These are phyloP conservation scores for Ganoderma lucidum DNA, from an alignment of 1,284 basidiomycete species.

Conservation along the genomic window DNA sequence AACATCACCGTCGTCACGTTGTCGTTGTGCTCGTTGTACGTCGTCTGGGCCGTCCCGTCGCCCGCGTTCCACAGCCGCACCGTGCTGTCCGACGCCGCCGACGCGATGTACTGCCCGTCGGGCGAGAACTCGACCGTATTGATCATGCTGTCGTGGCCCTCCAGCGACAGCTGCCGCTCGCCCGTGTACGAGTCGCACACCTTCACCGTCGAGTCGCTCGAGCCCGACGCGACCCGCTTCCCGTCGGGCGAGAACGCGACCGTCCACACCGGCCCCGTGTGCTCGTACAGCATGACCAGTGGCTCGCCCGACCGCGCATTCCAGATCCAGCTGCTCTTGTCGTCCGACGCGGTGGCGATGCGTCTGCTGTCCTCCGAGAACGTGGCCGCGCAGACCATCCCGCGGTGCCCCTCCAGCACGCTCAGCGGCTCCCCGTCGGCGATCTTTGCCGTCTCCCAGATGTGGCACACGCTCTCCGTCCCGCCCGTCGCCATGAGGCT, in stretches of 20 bases:
- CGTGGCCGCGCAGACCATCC: slow-evolving; percentile 26
- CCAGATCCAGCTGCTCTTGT: slow-evolving; percentile 34
- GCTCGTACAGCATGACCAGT: slow-evolving; percentile 28
- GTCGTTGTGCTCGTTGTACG: slow-evolving; percentile 28
- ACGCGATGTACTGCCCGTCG: slow-evolving; percentile 32
- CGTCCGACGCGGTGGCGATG: slow-evolving; percentile 28
- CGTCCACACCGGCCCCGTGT: slow-evolving; percentile 27
- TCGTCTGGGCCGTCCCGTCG: slow-evolving; percentile 18
- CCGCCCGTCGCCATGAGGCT: slow-evolving; percentile 31
- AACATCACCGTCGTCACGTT: slow-evolving; percentile 30
- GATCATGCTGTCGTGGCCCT: slow-evolving; percentile 26
- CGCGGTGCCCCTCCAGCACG: slow-evolving; percentile 30
- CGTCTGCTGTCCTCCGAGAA: slow-evolving; percentile 26
- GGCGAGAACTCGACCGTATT: slow-evolving; percentile 35
- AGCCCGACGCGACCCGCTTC: slow-evolving; percentile 26
- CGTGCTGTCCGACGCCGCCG: slow-evolving; percentile 35
- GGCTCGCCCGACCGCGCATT: slow-evolving; percentile 30
- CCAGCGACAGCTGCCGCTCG: slow-evolving; percentile 25
- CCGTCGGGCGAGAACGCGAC: slow-evolving; percentile 34
- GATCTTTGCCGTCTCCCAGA: slow-evolving; percentile 31
- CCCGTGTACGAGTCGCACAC: slow-evolving; percentile 33
- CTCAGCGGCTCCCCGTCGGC: background rate
- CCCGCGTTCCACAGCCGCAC: slow-evolving; percentile 35
- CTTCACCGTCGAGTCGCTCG: slow-evolving; percentile 24
- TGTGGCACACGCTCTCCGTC: slow-evolving; percentile 25